Percentiles rank a stretch among this genome's conserved stretches.
These are phyloP conservation scores for Russula olivacea DNA, from an alignment of 768 basidiomycete genomes.

Conservation along the genomic window DNA sequence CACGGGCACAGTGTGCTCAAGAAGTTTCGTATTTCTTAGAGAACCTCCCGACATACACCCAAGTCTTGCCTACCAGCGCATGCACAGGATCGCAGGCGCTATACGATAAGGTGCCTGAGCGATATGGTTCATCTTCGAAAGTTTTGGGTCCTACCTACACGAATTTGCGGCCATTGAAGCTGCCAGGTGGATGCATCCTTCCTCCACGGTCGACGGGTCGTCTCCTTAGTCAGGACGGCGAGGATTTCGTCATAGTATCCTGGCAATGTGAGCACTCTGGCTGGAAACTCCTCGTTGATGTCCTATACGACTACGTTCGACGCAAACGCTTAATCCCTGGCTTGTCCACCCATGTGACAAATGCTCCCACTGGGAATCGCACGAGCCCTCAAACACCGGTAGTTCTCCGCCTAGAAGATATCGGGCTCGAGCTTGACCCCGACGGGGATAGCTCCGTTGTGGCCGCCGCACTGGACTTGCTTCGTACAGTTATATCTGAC, in stretches of 20 bases:
- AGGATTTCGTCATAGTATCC: constrained; percentile 61
- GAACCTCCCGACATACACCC: constrained; percentile 65
- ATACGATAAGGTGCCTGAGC: constrained; percentile 62
- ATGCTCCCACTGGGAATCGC: background rate
- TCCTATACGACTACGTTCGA: constrained; percentile 71
- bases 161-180: constrained; percentile 58
- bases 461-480: constrained; percentile 70
- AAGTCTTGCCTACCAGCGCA: constrained; percentile 56
- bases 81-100: constrained; percentile 64
- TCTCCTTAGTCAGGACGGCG: constrained; percentile 65
- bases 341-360: background rate
- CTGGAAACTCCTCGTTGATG: constrained; percentile 80
- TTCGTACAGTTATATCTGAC: constrained; percentile 69
- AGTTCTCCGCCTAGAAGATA: constrained; percentile 51
- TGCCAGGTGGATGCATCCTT: constrained; percentile 72
- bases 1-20: constrained; percentile 54
- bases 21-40: constrained; percentile 75
- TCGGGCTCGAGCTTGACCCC: constrained; percentile 63
- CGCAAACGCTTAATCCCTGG: constrained; percentile 44
- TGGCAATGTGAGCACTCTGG: constrained; percentile 84
- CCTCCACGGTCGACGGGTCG: constrained; percentile 62
- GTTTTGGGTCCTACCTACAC: constrained; percentile 51
- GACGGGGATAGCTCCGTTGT: constrained; percentile 60
- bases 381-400: constrained; percentile 15
- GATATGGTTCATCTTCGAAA: constrained; percentile 47